Base-by-base conservation (phyloP, 2,329 filamentous ascomycete genomes). In the Ophiocordyceps camponoti-rufipedis region DNA sequence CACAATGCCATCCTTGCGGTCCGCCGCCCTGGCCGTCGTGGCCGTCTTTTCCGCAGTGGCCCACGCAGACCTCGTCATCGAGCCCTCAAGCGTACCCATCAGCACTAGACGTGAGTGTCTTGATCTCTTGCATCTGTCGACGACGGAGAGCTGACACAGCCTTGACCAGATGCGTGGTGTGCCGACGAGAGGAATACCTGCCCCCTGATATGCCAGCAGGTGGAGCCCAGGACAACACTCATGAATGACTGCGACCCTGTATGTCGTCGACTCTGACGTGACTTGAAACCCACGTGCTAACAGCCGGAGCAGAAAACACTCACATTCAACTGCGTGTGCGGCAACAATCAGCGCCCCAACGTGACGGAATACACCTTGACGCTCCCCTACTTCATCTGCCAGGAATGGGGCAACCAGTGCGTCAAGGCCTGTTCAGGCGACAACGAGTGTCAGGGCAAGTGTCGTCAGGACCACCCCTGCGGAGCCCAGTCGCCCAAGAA, bases 331-430 rank as follows among this genome's bases (percentile, higher is more conserved):
- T 91, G 84, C 61, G 67, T 85, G 53, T 91, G 84, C 67, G 69
- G 71, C 50, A 70, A 82, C 57, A 73, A 75, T 58, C 59, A 71
- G 49, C 64, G 72, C 45, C 84, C 84, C 52, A 87, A 88, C 63
- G 64, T 85, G 43, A 76, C 80, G 55, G 72, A 88, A 62, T 91
- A 82, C 71, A 80, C 79, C 18, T 71, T 85, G 53, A 88, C 84
- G 1, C 68, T 91, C 28, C 84, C 85, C 32, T 89, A 77, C 71
- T 85, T 79, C 65, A 71, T 78, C 54, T 91, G 84, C 72, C 71
- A 70, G 42, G 71, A 82, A 62, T 85, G 73, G 71, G 80, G 75
- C 54, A 76, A 67, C 58, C 74, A 85, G 62, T 86, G 82, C 59
- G 77, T 82, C 12, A 56, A 52, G 2, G 61, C 49, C 47, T 87